Base-by-base conservation (phyloP, 345 rosid species). In the Durio zibethinus region DNA sequence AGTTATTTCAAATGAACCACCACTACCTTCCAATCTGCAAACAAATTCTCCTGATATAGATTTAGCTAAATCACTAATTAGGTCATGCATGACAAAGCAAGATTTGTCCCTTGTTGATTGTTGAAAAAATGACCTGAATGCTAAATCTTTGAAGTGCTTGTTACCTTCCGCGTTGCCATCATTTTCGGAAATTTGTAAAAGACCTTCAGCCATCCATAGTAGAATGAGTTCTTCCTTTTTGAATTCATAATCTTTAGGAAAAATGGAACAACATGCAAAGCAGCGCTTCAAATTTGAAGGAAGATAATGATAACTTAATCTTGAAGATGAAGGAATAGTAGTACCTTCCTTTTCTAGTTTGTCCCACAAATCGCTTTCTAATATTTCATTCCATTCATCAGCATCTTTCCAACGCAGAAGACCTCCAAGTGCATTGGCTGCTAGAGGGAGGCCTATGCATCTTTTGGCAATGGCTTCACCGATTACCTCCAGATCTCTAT, bases 361-460 rank as follows among this genome's bases (percentile, higher is more conserved):
- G 15, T 80, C 75, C 79, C 81, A 80, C 2, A 69, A 9, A 23
- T 5, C 31, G 20, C 83, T 68, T 0, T 62, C 45, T 5, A 62
- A 33, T 35, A 80, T 23, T 33, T 74, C 54, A n/a, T 47, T n/a
- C 86, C 80, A 83, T 31, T 77, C 74, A 1, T 9, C 36, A 4
- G 14, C 62, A 1, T 27, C 42, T 5, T 68, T 61, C 9, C 74
- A 21, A 5, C 72, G 76, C 27, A 77, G 16, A 1, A 83, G 7
- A 5, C 74, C 66, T 4, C 74, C 83, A 42, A 83, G 33, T 0
- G 65, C 12, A 43, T 43, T 77, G 5, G 35, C 81, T 0, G 79
- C 83, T 47, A 80, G 21, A 14, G 85, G 83, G 7, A 83, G 68
- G 7, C 83, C 83, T 33, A 66, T 72, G 53, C 81, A 84, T 65